A percentile compares a stretch with the other conserved stretches of the same genome.
These are phyloP conservation scores for Groenewaldozyma tartarivorans DNA, from an alignment of 805 yeast species.

Conservation along the genomic window DNA sequence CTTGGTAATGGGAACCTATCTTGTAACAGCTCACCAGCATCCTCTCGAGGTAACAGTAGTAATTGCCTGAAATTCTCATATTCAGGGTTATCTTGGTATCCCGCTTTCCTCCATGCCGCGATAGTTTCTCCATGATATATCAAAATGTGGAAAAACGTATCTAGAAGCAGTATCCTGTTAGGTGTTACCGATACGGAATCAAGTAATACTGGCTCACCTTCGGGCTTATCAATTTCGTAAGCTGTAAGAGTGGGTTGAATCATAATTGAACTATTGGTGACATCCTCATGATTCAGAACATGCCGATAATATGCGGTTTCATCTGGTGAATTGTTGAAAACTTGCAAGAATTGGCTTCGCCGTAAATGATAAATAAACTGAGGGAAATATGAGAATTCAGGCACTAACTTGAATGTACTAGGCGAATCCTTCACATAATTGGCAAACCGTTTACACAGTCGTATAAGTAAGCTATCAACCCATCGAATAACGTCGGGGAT, in stretches of 20 bases:
- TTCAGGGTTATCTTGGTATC: constrained; percentile 80
- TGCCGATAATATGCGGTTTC: constrained; percentile 94
- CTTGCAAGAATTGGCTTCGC: constrained; percentile 86
- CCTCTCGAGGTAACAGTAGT: constrained; percentile 74
- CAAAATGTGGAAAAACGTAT: constrained; percentile 87
- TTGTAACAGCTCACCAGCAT: constrained; percentile 77
- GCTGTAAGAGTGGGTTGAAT: constrained; percentile 90
- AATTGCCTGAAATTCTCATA: constrained; percentile 74
- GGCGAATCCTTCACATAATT: constrained; percentile 78
- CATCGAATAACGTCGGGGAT: constrained; percentile 85
- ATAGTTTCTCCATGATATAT: constrained; percentile 87
- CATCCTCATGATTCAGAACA: constrained; percentile 75
- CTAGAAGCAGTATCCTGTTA: constrained; percentile 72
- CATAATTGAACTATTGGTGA: constrained; percentile 85
- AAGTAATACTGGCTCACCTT: constrained; percentile 74
- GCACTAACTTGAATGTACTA: constrained; percentile 65
- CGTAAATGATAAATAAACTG: constrained; percentile 88
- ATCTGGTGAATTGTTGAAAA: constrained; percentile 93
- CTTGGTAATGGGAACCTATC: constrained; percentile 94
- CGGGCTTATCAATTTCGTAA: constrained; percentile 64
- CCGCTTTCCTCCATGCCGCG: constrained; percentile 87
- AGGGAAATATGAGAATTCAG: constrained; percentile 76
- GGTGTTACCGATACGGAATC: constrained; percentile 84
- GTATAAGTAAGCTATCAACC: constrained; percentile 79
- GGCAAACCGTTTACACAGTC: constrained; percentile 78